Evolutionary conservation across 2,329 filamentous ascomycete genomes (phyloP), one percentile per base, ranked within the genome.

Genomic region (Sphaerulina musiva): DNA sequence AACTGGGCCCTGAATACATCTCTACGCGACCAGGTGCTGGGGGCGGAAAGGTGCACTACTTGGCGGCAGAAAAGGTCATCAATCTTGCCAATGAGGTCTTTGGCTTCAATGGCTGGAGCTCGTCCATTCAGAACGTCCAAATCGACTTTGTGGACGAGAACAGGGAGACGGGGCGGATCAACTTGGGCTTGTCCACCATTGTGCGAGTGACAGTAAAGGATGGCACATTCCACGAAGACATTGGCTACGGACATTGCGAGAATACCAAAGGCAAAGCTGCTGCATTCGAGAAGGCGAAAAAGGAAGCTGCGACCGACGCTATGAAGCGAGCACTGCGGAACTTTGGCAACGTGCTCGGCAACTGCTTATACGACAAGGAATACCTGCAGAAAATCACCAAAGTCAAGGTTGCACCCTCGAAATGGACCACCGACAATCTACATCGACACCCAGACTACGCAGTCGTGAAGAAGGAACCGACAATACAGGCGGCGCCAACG

Each of bases 281-380:
- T 48, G 93, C 92, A 0, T 98, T 97, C 66, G 93, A 98, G 70
- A 98, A 98, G 73, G 91, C 93, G 1, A 98, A 97, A 76, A 98
- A 98, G 70, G 91, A 97, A 74, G 95, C 89, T 6, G 95, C 90
- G 2, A 97, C 95, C 8, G 93, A 98, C 73, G 93, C 84, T 1
- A 69, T 98, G 68, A 98, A 98, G 73, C 81, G 93, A 61, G 83
- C 93, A 1, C 69, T 98, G 65, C 81, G 92, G 55, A 96, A 84
- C 59, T 98, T 98, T 72, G 93, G 93, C 56, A 97, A 97, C 65
- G 86, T 97, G 12, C 77, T 98, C 51, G 93, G 93, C n/a, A 98
- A 97, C 69, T 98, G 93, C 76, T 84, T 98, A 55, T 97, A 98
- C 72, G 93, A 98, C 74, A 95, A 96, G 72, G 85, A 92, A 57